A percentile compares a stretch with the other conserved stretches of the same genome.
These are phyloP conservation scores for Populus davidiana DNA, from an alignment of 345 rosid genomes.

Conservation along the genomic window DNA sequence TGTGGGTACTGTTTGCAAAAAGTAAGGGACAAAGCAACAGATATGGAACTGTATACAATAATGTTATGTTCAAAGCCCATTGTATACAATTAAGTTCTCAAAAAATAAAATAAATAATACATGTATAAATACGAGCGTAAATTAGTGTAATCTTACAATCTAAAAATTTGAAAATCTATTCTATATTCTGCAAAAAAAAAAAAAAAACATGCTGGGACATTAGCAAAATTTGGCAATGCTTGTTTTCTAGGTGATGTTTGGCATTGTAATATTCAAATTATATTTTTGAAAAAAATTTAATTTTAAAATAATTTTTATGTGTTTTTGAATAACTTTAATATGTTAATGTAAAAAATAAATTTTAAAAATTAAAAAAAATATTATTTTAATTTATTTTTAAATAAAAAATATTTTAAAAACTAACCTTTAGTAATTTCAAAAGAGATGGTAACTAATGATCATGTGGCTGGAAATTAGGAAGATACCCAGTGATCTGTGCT, in stretches of 20 bases:
- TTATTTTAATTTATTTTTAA: no score
- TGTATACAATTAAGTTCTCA: background rate
- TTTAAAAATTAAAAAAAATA: no score
- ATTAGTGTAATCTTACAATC: no score
- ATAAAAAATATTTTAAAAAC: no score
- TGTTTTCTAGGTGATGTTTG: background rate
- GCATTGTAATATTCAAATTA: background rate
- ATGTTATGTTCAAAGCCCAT: background rate
- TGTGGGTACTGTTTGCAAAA: conserved; percentile 13
- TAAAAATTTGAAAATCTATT: background rate
- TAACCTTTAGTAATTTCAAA: no score
- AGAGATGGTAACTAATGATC: no score
- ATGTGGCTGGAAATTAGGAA: background rate
- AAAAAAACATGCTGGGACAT: background rate
- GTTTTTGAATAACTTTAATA: no score
- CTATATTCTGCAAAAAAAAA: background rate
- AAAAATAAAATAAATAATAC: background rate
- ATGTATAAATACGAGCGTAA: no score
- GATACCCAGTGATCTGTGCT: background rate
- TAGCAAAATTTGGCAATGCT: background rate
- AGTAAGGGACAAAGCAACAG: background rate
- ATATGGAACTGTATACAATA: background rate
- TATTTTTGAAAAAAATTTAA: no score
- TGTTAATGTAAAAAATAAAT: no score
- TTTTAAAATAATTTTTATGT: no score